Conservation (phyloP, 2,329 filamentous ascomycete species). For the Calonectria henricotiae region DNA sequence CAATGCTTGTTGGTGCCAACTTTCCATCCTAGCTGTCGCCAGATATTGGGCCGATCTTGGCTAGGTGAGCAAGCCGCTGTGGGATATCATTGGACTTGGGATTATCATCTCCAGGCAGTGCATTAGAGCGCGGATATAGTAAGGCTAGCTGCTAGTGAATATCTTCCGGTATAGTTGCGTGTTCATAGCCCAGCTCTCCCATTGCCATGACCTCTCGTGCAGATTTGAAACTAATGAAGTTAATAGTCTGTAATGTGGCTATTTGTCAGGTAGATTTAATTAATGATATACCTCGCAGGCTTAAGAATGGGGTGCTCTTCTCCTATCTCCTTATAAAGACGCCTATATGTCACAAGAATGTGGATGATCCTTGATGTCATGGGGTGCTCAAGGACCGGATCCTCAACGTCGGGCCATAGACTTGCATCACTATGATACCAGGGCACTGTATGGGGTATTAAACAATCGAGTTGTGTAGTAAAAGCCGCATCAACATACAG, state of each 20-base stretch:
- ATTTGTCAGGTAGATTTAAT: background rate
- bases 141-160: slow-evolving; percentile 59
- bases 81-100: slow-evolving; percentile 60
- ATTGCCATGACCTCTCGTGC: slow-evolving; percentile 64
- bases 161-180: slow-evolving; percentile 62
- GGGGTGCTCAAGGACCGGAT: slow-evolving; percentile 65
- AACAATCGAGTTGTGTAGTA: background rate
- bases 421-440: background rate
- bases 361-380: slow-evolving; percentile 66
- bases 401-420: slow-evolving; percentile 65
- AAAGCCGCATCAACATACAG: slow-evolving; percentile 49
- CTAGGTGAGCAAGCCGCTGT: slow-evolving; percentile 57
- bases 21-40: slow-evolving; percentile 59
- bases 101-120: slow-evolving; percentile 56
- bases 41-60: slow-evolving; percentile 60
- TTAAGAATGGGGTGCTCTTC: slow-evolving; percentile 66
- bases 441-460: background rate
- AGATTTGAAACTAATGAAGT: slow-evolving; percentile 59
- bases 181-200: slow-evolving; percentile 65
- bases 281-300: slow-evolving; percentile 59
- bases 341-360: slow-evolving; percentile 66
- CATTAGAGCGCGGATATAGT: slow-evolving; percentile 57
- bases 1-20: slow-evolving; percentile 59
- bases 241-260: slow-evolving; percentile 8
- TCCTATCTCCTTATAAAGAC: slow-evolving; percentile 65